These are phyloP conservation scores for Gillenia trifoliata DNA, from an alignment of 306 rosid genomes.

Conservation along the genomic window DNA sequence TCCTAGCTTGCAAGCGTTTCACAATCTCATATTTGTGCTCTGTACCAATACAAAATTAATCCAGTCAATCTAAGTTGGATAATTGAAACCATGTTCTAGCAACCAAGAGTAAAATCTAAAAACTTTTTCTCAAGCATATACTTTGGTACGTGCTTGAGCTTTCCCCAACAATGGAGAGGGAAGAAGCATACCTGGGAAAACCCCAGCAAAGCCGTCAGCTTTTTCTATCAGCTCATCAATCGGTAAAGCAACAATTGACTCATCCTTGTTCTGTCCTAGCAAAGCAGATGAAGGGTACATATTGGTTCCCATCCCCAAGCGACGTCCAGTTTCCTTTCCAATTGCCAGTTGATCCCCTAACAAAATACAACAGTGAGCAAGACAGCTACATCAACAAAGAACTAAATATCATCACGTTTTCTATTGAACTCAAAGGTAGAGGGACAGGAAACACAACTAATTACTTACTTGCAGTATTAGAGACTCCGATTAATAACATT, in stretches of 20 bases:
- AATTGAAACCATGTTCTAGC: neutral
- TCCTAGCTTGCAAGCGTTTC: slow-evolving; percentile 97
- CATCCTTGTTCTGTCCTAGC: slow-evolving; percentile 92
- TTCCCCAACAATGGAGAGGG: neutral
- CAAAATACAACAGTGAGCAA: slow-evolving; percentile 13
- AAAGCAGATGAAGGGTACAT: slow-evolving; percentile 99
- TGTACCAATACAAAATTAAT: slow-evolving; percentile 32
- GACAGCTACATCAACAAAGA: neutral
- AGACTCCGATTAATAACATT: neutral
- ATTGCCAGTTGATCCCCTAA: slow-evolving; percentile 97
- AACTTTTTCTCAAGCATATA: neutral
- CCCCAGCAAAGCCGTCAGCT: slow-evolving; percentile 99
- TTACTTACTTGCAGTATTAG: too few species aligned
- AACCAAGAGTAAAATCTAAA: neutral
- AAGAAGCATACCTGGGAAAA: slow-evolving; percentile 73
- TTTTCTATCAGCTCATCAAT: slow-evolving; percentile 89
- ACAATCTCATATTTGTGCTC: slow-evolving; percentile 99
- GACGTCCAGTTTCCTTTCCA: slow-evolving; percentile 98
- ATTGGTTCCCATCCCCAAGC: slow-evolving; percentile 99
- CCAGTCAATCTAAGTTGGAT: slow-evolving; percentile 18
- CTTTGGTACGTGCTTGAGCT: neutral
- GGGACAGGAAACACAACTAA: neutral
- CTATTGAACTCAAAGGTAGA: neutral
- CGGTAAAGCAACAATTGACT: slow-evolving; percentile 83
- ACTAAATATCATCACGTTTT: neutral